Evolutionary conservation across 176 grass and related monocot genomes (phyloP), one percentile per base, ranked within the genome.

Genomic region (Dactylis glomerata): DNA sequence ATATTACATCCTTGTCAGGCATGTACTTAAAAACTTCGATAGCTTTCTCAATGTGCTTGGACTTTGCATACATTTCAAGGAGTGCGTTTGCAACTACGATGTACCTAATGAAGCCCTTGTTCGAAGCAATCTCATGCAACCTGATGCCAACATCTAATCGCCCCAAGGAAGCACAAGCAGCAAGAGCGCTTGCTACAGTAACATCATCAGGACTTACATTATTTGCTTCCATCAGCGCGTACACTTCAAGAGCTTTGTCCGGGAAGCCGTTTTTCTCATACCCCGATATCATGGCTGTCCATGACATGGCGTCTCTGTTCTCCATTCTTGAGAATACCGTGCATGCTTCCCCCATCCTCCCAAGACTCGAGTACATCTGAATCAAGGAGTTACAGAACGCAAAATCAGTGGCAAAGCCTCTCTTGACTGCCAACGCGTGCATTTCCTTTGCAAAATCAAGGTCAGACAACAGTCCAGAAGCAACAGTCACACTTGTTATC

Each of bases 241-340:
- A 98, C 51, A 98, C 22, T 83, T 95, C 87, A 71, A 98, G 85
- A 75, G 96, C 93, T 87, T 95, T 92, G 76, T 86, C 81, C 5
- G 96, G 89, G 15, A 69, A 92, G 26, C 89, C 69, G 4, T 90
- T 98, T 86, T 98, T 91, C 87, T 92, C 96, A 37, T 95, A 98
- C 57, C 89, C 93, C 49, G 96, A 98, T 90, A 98, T 95, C 96
- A 95, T 98, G 23, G 91, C 82, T 37, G 96, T 98, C 96, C 96
- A 98, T 46, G 96, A 90, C 81, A 95, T 88, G 69, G 89, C 78
- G 76, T 90, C 92, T 84, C 81, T 93, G 8, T 75, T 30, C 67
- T 90, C 85, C 85, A 86, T 92, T 84, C 80, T 87, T 46, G 89
- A 93, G 85, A 98, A 98, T 65, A 93, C 74, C 47, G 83, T 90